Conservation (phyloP, 371 early-diverging fungal genomes). For the Rhizopus microsporus region DNA sequence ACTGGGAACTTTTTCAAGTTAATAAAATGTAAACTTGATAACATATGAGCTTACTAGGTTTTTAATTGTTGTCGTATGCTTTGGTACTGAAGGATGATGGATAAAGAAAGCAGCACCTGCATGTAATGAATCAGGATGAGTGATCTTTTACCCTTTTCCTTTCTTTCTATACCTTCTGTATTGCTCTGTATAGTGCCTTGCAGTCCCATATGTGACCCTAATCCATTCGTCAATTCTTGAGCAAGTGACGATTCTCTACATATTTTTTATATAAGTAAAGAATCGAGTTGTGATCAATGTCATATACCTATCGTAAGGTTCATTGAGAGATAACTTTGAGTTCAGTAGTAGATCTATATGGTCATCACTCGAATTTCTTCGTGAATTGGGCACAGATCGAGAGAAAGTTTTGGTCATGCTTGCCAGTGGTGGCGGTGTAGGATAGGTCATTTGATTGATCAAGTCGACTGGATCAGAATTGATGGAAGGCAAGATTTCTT, state of each 20-base stretch:
- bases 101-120: too few species aligned
- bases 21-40: too few species aligned
- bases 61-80: too few species aligned
- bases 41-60: too few species aligned
- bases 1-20: too few species aligned
- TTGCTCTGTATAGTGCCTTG: too few species aligned
- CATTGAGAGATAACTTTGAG: conserved; percentile 12
- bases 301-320: conserved; percentile 1
- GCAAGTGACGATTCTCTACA: conserved; percentile 16
- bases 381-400: conserved; percentile 39
- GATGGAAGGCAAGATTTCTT: too few species aligned
- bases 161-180: too few species aligned
- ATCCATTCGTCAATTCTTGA: conserved; percentile 1
- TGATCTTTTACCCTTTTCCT: too few species aligned
- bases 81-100: too few species aligned
- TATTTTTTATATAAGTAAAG: not conserved
- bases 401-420: conserved; percentile 6
- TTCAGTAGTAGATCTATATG: conserved; percentile 15
- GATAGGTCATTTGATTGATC: not conserved
- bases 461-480: too few species aligned
- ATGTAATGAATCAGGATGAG: too few species aligned
- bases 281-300: not conserved
- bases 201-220: not conserved
- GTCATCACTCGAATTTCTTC: conserved; percentile 40
- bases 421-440: not conserved